phyloP scores from a whole-genome alignment of 805 yeast species.

The Metschnikowia hibisci region DNA sequence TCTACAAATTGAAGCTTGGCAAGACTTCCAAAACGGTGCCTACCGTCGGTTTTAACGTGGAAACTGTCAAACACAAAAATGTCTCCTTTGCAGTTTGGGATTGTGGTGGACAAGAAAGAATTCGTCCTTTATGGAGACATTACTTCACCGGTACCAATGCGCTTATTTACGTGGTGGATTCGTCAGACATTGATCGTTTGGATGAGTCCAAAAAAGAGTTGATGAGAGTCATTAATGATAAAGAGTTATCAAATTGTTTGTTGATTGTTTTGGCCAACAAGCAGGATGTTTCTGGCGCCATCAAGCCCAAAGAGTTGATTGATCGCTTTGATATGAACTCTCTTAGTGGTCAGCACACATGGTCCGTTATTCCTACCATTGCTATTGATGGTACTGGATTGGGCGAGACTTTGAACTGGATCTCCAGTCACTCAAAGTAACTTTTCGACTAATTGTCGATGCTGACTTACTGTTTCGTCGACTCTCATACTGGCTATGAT shows the following conservation, averaged over 20 bases:
- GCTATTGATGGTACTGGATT: constrained; percentile 89
- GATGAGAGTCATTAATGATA: constrained; percentile 72
- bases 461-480: background rate
- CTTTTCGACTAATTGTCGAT: background rate
- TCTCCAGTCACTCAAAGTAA: constrained; percentile 54
- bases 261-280: constrained; percentile 85
- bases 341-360: constrained; percentile 61
- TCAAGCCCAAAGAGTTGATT: constrained; percentile 77
- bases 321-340: constrained; percentile 62
- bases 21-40: constrained; percentile 72
- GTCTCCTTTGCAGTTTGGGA: constrained; percentile 89
- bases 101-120: constrained; percentile 93
- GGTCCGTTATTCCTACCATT: constrained; percentile 90
- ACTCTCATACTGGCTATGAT: constrained; percentile 11
- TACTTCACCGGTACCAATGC: constrained; percentile 93
- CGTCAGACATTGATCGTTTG: constrained; percentile 67
- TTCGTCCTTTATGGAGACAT: constrained; percentile 93
- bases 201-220: constrained; percentile 77
- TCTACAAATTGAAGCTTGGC: constrained; percentile 78
- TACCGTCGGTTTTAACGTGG: constrained; percentile 91
- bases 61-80: constrained; percentile 76
- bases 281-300: constrained; percentile 70
- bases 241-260: constrained; percentile 76
- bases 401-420: constrained; percentile 84
- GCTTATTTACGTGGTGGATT: constrained; percentile 84